Percentiles rank a stretch among this genome's conserved stretches.
Evolutionary conservation across 306 rosid genomes (phyloP).

Genomic region (Geum urbanum): DNA sequence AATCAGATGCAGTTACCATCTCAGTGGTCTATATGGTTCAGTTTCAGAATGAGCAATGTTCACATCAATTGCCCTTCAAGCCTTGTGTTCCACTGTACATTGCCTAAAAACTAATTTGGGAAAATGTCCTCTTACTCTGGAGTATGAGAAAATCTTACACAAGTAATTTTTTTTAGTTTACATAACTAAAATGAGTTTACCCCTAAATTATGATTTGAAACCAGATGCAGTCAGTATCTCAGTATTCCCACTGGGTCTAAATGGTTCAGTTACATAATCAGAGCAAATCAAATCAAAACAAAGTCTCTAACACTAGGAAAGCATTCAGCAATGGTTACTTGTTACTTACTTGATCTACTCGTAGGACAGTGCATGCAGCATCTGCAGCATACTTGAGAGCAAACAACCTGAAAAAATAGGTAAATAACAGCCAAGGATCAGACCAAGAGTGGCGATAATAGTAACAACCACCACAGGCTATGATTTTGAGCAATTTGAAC

Average conservation of each 20-base stretch:
- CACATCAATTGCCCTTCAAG: neutral
- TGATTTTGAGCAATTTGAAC: neutral
- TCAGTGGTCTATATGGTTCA: neutral
- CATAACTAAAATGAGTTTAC: neutral
- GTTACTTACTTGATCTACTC: slow-evolving; percentile 83
- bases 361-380: slow-evolving; percentile 94
- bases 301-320: neutral
- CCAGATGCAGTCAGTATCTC: slow-evolving; percentile 1
- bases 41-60: neutral
- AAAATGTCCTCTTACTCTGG: no score
- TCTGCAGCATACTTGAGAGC: slow-evolving; percentile 94
- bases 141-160: no score
- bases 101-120: no score
- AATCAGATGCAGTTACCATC: slow-evolving; percentile 1
- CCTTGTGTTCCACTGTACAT: no score
- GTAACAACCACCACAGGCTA: neutral
- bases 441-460: slow-evolving; percentile 5
- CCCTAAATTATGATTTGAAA: neutral
- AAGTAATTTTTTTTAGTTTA: neutral
- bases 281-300: neutral
- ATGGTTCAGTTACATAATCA: neutral
- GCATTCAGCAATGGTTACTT: slow-evolving; percentile 1
- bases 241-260: neutral
- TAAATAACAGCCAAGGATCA: slow-evolving; percentile 1
- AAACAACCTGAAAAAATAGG: slow-evolving; percentile 47